A percentile compares a stretch with the other conserved stretches of the same genome.
Conservation (phyloP, 768 basidiomycete species). For the Lentinula guzmanii region DNA sequence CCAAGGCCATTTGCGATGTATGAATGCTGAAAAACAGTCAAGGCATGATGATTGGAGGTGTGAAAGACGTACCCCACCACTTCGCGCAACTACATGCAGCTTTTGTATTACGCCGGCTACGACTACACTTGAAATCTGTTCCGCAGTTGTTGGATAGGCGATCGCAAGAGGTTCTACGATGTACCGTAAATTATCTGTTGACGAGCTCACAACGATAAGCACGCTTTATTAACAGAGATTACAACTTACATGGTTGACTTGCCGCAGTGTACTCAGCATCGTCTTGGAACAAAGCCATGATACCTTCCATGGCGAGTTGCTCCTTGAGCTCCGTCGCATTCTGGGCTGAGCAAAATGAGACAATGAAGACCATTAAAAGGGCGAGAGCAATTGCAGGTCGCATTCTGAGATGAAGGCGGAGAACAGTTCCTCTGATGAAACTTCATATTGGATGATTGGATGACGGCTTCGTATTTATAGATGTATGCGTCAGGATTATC, state of each 20-base stretch:
- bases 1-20: slow-evolving; percentile 39
- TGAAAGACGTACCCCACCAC: slow-evolving; percentile 16
- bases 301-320: not conserved
- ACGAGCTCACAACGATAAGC: not conserved
- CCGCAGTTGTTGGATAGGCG: slow-evolving; percentile 12
- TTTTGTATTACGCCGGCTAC: slow-evolving; percentile 13
- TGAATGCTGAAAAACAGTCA: slow-evolving; percentile 23
- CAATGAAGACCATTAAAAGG: not conserved
- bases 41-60: not conserved
- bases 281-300: slow-evolving; percentile 10
- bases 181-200: slow-evolving; percentile 17
- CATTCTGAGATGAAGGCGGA: not conserved
- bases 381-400: not conserved
- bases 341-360: not conserved
- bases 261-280: slow-evolving; percentile 18
- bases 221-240: not conserved
- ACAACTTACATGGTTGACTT: slow-evolving; percentile 13
- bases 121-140: slow-evolving; percentile 15
- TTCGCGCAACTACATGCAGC: slow-evolving; percentile 16
- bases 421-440: not conserved
- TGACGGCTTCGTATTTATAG: too few species aligned
- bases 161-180: slow-evolving; percentile 15
- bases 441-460: too few species aligned
- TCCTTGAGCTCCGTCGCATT: not conserved
- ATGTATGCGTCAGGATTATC: too few species aligned